A percentile compares a stretch with the other conserved stretches of the same genome.
Conservation (phyloP, 768 basidiomycete genomes). For the Psilocybe sp. region DNA sequence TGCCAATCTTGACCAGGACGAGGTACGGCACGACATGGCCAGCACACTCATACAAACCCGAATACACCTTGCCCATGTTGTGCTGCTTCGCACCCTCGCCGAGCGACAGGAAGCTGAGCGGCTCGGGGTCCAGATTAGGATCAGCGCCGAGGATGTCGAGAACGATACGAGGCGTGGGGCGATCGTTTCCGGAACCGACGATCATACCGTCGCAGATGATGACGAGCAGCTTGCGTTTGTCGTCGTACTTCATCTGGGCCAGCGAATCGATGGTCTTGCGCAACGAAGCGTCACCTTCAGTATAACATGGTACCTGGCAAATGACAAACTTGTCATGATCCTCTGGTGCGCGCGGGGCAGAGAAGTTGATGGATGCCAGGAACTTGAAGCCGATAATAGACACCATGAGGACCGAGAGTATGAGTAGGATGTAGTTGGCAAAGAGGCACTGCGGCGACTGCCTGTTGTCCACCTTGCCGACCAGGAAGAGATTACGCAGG, state of each 20-base stretch:
- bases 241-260: slow-evolving; percentile 93
- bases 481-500: slow-evolving; percentile 87
- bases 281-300: slow-evolving; percentile 87
- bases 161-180: slow-evolving; percentile 93
- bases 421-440: slow-evolving; percentile 87
- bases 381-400: slow-evolving; percentile 96
- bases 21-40: slow-evolving; percentile 97
- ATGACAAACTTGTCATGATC: slow-evolving; percentile 97
- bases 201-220: slow-evolving; percentile 98
- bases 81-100: slow-evolving; percentile 96
- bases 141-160: slow-evolving; percentile 95
- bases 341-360: slow-evolving; percentile 77
- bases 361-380: slow-evolving; percentile 85
- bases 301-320: slow-evolving; percentile 98
- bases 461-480: slow-evolving; percentile 91
- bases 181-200: slow-evolving; percentile 94
- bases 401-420: slow-evolving; percentile 89
- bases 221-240: slow-evolving; percentile 93
- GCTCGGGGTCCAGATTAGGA: slow-evolving; percentile 90
- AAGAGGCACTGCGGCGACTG: slow-evolving; percentile 91
- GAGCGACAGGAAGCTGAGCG: slow-evolving; percentile 88
- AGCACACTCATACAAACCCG: slow-evolving; percentile 88
- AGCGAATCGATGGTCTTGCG: slow-evolving; percentile 90
- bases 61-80: slow-evolving; percentile 98
- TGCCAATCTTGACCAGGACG: slow-evolving; percentile 90